These are phyloP conservation scores for Pestalotiopsis sp. DNA, from an alignment of 2,329 filamentous ascomycete genomes.

Conservation along the genomic window DNA sequence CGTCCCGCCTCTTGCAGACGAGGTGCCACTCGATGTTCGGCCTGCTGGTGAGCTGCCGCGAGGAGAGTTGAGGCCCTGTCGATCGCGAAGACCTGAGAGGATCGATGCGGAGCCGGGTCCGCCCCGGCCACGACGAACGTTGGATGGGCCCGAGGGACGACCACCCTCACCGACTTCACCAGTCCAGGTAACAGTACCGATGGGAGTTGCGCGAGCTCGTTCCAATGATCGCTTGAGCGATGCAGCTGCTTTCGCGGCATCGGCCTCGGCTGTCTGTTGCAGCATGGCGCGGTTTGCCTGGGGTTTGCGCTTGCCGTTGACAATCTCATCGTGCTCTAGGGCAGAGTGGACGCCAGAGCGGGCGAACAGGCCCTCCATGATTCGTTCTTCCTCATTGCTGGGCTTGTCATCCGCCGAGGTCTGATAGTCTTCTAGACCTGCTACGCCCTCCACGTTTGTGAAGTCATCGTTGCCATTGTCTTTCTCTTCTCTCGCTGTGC, in stretches of 20 bases:
- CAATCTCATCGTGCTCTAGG: conserved; percentile 89
- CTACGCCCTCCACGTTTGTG: conserved; percentile 34
- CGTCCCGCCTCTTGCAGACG: conserved; percentile 17
- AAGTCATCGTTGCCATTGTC: conserved; percentile 28
- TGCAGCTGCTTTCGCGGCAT: conserved; percentile 77
- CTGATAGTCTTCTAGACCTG: conserved; percentile 30
- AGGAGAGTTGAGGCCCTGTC: conserved; percentile 46
- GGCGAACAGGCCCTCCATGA: conserved; percentile 89
- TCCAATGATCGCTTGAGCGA: conserved; percentile 75
- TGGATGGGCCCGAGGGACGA: conserved; percentile 53
- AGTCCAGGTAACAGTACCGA: conserved; percentile 93
- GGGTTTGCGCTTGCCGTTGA: conserved; percentile 73
- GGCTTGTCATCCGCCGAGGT: conserved; percentile 53
- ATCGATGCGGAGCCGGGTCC: conserved; percentile 58
- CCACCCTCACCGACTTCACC: conserved; percentile 80
- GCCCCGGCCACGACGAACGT: conserved; percentile 47
- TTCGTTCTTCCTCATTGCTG: conserved; percentile 66
- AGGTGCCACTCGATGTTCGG: conserved; percentile 22
- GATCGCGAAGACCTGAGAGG: conserved; percentile 58
- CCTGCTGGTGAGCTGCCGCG: neutral
- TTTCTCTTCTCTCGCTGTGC: neutral
- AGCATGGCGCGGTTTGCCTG: conserved; percentile 78
- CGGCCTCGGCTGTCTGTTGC: conserved; percentile 77
- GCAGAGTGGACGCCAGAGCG: conserved; percentile 86
- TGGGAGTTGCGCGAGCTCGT: conserved; percentile 71